Evolutionary conservation across 345 rosid genomes (phyloP).

Genomic region (Salix koriyanagi): DNA sequence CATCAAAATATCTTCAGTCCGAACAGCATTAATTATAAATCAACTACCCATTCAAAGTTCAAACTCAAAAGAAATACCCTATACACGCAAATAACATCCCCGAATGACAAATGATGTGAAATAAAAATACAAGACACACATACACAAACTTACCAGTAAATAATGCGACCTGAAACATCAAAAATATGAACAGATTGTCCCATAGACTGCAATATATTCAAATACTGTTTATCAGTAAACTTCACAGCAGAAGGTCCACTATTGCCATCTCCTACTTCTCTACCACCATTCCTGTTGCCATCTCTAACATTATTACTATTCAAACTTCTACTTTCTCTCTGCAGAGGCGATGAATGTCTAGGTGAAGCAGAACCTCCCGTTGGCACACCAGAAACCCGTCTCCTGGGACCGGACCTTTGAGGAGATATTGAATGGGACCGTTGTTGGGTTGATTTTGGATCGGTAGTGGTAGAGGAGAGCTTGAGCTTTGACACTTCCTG

Average conservation of each 20-base stretch:
- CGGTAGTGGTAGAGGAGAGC: conserved; percentile 28
- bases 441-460: conserved; percentile 38
- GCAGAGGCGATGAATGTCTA: conserved; percentile 83
- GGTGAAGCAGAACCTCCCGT: conserved; percentile 48
- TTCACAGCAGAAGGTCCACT: conserved; percentile 55
- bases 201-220: conserved; percentile 89
- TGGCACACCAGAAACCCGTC: conserved; percentile 22
- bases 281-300: conserved; percentile 13
- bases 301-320: neutral
- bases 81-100: neutral
- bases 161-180: conserved; percentile 53
- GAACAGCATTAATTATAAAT: neutral
- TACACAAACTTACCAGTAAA: conserved; percentile 62
- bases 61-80: neutral
- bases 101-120: neutral
- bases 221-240: conserved; percentile 63
- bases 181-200: conserved; percentile 87
- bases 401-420: conserved; percentile 44
- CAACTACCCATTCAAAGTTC: neutral
- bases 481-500: conserved; percentile 75
- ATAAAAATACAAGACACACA: neutral
- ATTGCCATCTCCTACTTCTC: conserved; percentile 15
- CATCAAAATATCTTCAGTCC: neutral
- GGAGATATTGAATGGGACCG: conserved; percentile 91
- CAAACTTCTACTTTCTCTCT: conserved; percentile 51